Conservation (phyloP, 257 asterid genomes). For the Penstemon barbatus region DNA sequence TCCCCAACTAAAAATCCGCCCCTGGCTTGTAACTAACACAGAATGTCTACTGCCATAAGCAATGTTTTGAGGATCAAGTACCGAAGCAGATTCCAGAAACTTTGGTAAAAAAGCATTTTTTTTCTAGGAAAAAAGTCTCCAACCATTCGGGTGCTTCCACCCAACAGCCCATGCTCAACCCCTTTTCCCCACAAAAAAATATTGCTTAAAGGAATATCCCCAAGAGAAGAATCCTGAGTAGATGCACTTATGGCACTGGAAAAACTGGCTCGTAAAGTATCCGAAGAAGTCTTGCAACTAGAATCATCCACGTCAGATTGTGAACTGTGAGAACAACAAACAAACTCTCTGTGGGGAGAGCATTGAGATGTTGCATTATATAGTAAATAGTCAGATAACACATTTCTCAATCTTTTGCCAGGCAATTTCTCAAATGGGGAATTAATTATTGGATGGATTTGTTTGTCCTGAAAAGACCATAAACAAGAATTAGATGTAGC, state of each 20-base stretch:
- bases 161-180: conserved; percentile 81
- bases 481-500: conserved; percentile 28
- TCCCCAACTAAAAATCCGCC: conserved; percentile 95
- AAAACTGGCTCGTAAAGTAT: conserved; percentile 94
- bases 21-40: conserved; percentile 89
- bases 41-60: conserved; percentile 96
- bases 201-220: conserved; percentile 96
- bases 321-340: conserved; percentile 38
- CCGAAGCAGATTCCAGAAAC: conserved; percentile 93
- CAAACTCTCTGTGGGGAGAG: conserved; percentile 68
- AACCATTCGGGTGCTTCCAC: conserved; percentile 78
- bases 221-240: conserved; percentile 98
- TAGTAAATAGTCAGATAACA: conserved; percentile 51
- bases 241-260: conserved; percentile 99
- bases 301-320: conserved; percentile 20
- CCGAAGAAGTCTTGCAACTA: conserved; percentile 43
- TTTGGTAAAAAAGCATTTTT: conserved; percentile 87
- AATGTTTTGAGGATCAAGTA: conserved; percentile 92
- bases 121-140: conserved; percentile 52
- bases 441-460: conserved; percentile 30
- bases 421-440: conserved; percentile 49
- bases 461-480: conserved; percentile 38
- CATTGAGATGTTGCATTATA: conserved; percentile 33
- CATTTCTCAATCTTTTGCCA: conserved; percentile 77
- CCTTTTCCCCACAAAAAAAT: conserved; percentile 98